phyloP scores from a whole-genome alignment of 1,139 yeast species.

The Kodamaea alishanica region DNA sequence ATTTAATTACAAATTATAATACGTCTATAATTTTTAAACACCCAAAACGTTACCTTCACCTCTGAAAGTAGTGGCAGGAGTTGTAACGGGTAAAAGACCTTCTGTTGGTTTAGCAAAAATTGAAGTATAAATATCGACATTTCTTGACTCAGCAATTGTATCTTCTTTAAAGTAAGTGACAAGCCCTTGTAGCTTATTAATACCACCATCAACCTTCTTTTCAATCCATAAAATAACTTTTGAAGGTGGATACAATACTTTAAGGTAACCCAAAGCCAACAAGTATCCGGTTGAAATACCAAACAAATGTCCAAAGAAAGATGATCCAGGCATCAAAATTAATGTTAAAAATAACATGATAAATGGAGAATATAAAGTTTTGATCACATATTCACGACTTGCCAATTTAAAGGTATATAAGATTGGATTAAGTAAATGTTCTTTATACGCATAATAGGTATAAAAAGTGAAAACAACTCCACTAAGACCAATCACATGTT shows the following conservation, averaged over 20 bases:
- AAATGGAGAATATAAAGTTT: slow-evolving; percentile 63
- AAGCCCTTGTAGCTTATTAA: slow-evolving; percentile 50
- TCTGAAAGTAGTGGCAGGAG: slow-evolving; percentile 15
- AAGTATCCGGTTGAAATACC: slow-evolving; percentile 42
- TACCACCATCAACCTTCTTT: slow-evolving; percentile 44
- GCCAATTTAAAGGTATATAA: slow-evolving; percentile 23
- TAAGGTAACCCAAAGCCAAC: slow-evolving; percentile 56
- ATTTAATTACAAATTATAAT: too few species aligned
- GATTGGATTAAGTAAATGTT: slow-evolving; percentile 50
- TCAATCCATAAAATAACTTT: slow-evolving; percentile 67
- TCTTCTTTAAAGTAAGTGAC: slow-evolving; percentile 56
- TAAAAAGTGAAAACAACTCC: slow-evolving; percentile 75
- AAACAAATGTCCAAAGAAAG: slow-evolving; percentile 69
- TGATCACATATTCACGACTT: slow-evolving; percentile 40
- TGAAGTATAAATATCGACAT: slow-evolving; percentile 33
- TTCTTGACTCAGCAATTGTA: slow-evolving; percentile 46
- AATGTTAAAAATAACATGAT: slow-evolving; percentile 48
- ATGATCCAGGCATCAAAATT: slow-evolving; percentile 53
- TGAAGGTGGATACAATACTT: slow-evolving; percentile 62
- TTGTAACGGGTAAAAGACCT: slow-evolving; percentile 10
- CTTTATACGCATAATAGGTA: slow-evolving; percentile 61
- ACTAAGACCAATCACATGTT: slow-evolving; percentile 61
- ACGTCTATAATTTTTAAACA: slow-evolving; percentile 1
- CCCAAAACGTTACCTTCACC: slow-evolving; percentile 38
- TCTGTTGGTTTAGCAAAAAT: slow-evolving; percentile 28